Evolutionary conservation across 2,329 filamentous ascomycete genomes (phyloP), one percentile per base, ranked within the genome.

Genomic region (Helminthosporium solani): DNA sequence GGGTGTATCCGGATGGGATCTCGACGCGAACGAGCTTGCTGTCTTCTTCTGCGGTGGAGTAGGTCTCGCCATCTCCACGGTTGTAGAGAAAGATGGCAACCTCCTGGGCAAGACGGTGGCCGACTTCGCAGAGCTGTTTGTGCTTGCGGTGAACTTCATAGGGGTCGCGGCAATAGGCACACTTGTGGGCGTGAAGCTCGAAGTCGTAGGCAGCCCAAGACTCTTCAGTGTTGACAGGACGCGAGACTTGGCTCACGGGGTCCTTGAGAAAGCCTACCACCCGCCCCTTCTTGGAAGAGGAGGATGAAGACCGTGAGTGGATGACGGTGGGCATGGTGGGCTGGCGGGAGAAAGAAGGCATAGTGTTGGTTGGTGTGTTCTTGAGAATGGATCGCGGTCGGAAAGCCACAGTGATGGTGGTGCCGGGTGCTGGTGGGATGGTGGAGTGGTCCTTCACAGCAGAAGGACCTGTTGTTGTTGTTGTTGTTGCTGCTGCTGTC

Each of bases 161-260:
- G 2, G 75, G 73, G 53, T 74, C 63, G 54, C 64, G 61, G 70
- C 75, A 78, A 47, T 67, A 62, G 35, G 53, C 58, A 61, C 75
- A 78, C 49, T 66, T 67, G 40, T 68, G 67, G 28, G 73, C 73
- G 61, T 78, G 75, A 47, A 61, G 66, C 56, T 77, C 75, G 47
- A 75, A 77, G 66, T 75, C 61, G 63, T 75, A 75, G 44, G 74
- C 58, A 2, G 71, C 70, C 73, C 74, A 75, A 50, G 67, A 70
- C 61, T 77, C 75, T 30, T 64, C 54, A 4, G 59, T 57, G 47
- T 67, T 71, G 30, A 73, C 58, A 21, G 72, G 71, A 38, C 75
- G 70, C 3, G 71, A 71, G 55, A 71, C 60, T 16, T 64, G 62
- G 46, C 60, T 65, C 36, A 73, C 68, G 40, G 67, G 68, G 49